Evolutionary conservation across 2,329 filamentous ascomycete species (phyloP), one percentile per base, ranked within the genome.

Genomic region (Neodidymelliopsis sp.): DNA sequence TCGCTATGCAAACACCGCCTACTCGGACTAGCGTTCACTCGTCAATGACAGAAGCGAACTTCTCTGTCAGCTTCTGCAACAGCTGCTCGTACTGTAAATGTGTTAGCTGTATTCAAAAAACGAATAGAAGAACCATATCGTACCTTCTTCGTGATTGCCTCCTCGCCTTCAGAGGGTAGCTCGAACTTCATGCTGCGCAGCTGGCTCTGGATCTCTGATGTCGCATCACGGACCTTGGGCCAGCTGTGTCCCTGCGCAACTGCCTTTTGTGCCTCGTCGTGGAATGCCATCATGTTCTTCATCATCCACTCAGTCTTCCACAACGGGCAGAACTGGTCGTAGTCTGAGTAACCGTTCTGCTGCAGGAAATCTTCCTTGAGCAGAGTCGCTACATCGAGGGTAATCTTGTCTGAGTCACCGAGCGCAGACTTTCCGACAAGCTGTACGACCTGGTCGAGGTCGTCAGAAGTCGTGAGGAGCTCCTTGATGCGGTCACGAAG

Each of bases 221-320:
- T 99, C 24, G 89, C 85, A 67, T 99, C 94, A 62, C 93, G 86
- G 45, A 99, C 88, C 84, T 96, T 97, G 71, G 81, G 79, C 94
- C 94, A 99, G 76, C 80, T 88, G 76, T 93, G 89, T 53, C 94
- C 94, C 75, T 96, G 91, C 5, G 89, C 83, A 70, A 99, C 84
- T 6, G 91, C 91, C 84, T 97, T 97, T 75, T 97, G 93, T 18
- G 91, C 87, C 80, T 99, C 94, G 68, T 99, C 95, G 73, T 97
- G 91, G 84, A 93, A 99, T 49, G 88, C 90, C 81, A 99, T 90
- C 86, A 99, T 97, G 58, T 91, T 88, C 84, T 96, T 97, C 94
- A 99, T 99, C 94, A 99, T 97, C 88, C 94, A 99, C 75, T 96
- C 89, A 0, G 94, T 99, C 87, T 99, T 99, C 94, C 94, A 99